phyloP scores from a whole-genome alignment of 441 rosid species.

The Macaranga tanarius region DNA sequence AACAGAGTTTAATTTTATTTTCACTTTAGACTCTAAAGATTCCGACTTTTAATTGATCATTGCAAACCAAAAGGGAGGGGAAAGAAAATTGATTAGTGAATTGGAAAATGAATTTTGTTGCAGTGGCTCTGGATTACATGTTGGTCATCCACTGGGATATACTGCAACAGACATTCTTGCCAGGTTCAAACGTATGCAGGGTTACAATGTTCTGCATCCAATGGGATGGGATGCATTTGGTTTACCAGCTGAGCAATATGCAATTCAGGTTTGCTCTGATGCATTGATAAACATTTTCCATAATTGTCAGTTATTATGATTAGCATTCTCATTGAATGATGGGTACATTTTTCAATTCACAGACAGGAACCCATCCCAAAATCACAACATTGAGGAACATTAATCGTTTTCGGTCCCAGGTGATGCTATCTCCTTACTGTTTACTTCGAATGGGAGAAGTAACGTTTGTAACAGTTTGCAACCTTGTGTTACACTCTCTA shows the following conservation, averaged over 20 bases:
- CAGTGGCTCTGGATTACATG: constrained; percentile 99
- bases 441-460: background rate
- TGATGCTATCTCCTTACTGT: constrained; percentile 26
- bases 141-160: constrained; percentile 95
- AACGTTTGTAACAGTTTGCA: background rate
- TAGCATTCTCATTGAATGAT: constrained; percentile 22
- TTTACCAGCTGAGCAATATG: constrained; percentile 97
- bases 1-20: constrained; percentile 4
- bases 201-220: constrained; percentile 90
- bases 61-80: background rate
- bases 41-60: background rate
- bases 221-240: constrained; percentile 99
- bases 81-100: background rate
- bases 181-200: constrained; percentile 88
- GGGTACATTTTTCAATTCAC: constrained; percentile 24
- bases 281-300: constrained; percentile 7
- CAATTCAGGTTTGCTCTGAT: constrained; percentile 62
- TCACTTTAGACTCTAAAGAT: background rate
- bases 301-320: constrained; percentile 4
- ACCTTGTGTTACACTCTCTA: background rate
- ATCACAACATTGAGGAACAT: constrained; percentile 88
- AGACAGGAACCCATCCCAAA: constrained; percentile 98
- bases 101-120: constrained; percentile 25
- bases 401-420: constrained; percentile 78
- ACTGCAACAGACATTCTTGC: constrained; percentile 95